Evolutionary conservation across 1,284 basidiomycete species (phyloP), one percentile per base, ranked within the genome.

Genomic region (Boletellus dicymbophilus): DNA sequence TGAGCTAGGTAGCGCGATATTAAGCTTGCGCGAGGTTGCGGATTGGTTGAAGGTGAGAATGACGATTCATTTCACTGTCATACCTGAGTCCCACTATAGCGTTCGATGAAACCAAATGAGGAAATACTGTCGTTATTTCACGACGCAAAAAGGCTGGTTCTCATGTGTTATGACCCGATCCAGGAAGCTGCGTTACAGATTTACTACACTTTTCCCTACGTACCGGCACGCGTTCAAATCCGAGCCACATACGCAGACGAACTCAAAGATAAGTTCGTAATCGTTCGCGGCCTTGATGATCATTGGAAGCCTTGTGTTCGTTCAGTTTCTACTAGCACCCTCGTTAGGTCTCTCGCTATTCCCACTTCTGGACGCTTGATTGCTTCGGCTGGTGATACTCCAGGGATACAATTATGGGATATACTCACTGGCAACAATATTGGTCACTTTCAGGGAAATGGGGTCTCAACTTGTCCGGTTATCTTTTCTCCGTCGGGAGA

Each of bases 61-160:
- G 3, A 11, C 9, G 6, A 23, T 4, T 36, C 6, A 20, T 27
- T 4, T 2, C 20, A 20, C 25, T 25, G n/a, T 21, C 7, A 10
- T 33, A 16, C 18, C 25, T 51, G 28, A 54, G 5, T 16, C 22
- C 28, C 38, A 8, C 39, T 39, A 6, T 5, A 60, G 52, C 21
- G 8, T 13, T 51, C 55, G 9, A 41, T 45, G 18, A 34, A 37
- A 16, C 44, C 50, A 23, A 44, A 28, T 18, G 27, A 43, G 30
- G 47, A 56, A 34, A 48, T 49, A 1, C 18, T 61, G 13, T 36
- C 34, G 4, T 36, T 59, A 20, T 28, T 62, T 16, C 34, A 37
- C 3, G 61, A 61, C 26, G 58, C 61, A 12, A 61, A 61, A 38
- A 56, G 63, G 43, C 39, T 65, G 16, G 46, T 62, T 1, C 50